Base-by-base conservation (phyloP, 2,329 filamentous ascomycete genomes). In the Madurella mycetomatis region DNA sequence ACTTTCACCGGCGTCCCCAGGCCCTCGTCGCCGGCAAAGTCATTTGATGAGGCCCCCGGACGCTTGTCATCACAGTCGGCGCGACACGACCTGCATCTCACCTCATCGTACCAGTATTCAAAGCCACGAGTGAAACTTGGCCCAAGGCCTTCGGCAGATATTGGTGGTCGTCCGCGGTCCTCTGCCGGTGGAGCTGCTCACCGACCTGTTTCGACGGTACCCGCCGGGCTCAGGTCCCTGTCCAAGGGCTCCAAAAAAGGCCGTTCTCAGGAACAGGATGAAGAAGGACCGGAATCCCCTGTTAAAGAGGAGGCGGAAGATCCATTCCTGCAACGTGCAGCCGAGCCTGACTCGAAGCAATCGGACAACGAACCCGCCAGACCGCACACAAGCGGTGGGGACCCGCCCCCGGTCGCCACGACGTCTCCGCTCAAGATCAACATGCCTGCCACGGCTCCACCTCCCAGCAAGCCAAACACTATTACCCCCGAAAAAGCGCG, bases 401-500 rank as follows among this genome's bases (percentile, higher is more conserved):
- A 74, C 43, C 52, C 64, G 8, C 76, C 76, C 2, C 64, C 67
- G 19, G 76, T 73, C 9, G 78, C 75, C 64, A 77, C 78, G 18
- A 73, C 73, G 32, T 67, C 73, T 25, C 72, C 75, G 39, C 67
- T 73, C 41, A 75, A 75, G 55, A 70, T 73, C 17, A 61, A 67
- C 39, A 59, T 69, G 32, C 67, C 72, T 31, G 49, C 51, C 15
- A 51, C 52, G 53, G 75, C 52, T 74, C 76, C 13, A 66, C 78
- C 62, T 70, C 76, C 42, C 67, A 59, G 66, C 66, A 65, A 76
- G 64, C 67, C 76, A 60, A 67, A 73, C 70, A 64, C 77, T 69
- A 87, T 95, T 65, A 90, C 90, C 1, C 89, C 90, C 0, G 94
- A 99, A 70, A 97, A 95, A 73, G 84, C 89, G 57, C 82, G 94